Base-by-base conservation (phyloP, 179 eudicot genomes). In the Vitellaria paradoxa region DNA sequence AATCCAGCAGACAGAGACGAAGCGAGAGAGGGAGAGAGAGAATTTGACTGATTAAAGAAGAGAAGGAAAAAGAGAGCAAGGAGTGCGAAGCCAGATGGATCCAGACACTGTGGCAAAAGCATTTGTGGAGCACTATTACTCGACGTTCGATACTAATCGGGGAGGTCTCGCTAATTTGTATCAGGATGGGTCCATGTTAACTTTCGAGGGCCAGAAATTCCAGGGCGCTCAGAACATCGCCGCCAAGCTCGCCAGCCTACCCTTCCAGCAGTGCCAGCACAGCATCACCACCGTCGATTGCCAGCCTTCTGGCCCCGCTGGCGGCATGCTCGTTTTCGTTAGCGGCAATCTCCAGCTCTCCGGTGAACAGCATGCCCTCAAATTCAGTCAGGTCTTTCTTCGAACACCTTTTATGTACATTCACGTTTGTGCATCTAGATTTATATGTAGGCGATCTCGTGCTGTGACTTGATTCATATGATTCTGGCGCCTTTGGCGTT, bases 81-180 rank as follows among this genome's bases (percentile, higher is more conserved):
- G 10, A 18, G 21, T 18, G 15, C 13, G 30, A 70, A 24, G 20
- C 37, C 62, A 75, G 30, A 92, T 94, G 94, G 98, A 94, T 87
- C 89, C 96, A 23, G 93, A 92, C 75, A 80, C 88, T 9, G 86
- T 94, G 3, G 69, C 98, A 2, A 89, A 86, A 80, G 96, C 97
- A 5, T 94, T 94, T 81, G 98, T 94, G 5, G 94, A 88, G 70
- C 97, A 94, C 86, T 94, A 94, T 94, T 94, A 94, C 90, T 18
- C 89, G 5, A 92, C 97, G 0, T 94, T 94, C 92, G 98, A 94
- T 37, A 55, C 88, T 12, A 92, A 92, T 76, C 84, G 98, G 0
- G 67, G 79, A 0, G 89, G 86, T 2, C 83, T 94, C 1, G 90
- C 83, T 0, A 82, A 80, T 65, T 81, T 94, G 12, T 94, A 94